Conservation (phyloP, 768 basidiomycete genomes). For the Suillus plorans region DNA sequence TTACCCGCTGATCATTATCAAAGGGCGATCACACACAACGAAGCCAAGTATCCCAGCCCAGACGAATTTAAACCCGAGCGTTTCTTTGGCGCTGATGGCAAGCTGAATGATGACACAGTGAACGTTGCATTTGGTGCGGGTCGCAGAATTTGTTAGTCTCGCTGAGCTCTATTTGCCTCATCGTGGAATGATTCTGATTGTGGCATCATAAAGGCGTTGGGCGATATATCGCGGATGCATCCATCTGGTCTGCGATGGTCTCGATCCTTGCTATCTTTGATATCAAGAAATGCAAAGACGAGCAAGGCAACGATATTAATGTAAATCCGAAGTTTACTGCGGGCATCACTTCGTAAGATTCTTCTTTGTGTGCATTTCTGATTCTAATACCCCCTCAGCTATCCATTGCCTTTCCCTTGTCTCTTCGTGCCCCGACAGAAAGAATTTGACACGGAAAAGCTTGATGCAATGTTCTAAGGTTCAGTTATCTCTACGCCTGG, state of each 20-base stretch:
- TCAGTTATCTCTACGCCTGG: neutral
- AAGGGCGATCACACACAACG: conserved; percentile 35
- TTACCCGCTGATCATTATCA: neutral
- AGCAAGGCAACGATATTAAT: conserved; percentile 22
- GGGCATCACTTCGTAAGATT: conserved; percentile 28
- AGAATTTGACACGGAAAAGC: conserved; percentile 17
- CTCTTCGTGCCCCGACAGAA: conserved; percentile 23
- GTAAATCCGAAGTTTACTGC: conserved; percentile 23
- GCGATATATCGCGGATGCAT: conserved; percentile 40
- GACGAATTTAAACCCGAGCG: conserved; percentile 37
- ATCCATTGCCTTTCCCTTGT: conserved; percentile 26
- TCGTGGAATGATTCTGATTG: neutral
- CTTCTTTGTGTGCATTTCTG: neutral
- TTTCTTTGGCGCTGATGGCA: conserved; percentile 24
- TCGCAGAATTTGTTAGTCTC: conserved; percentile 26
- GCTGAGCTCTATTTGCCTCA: neutral
- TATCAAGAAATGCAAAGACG: conserved; percentile 30
- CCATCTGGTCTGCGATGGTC: conserved; percentile 36
- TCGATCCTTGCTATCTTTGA: conserved; percentile 35
- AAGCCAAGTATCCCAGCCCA: conserved; percentile 32
- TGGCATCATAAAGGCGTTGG: conserved; percentile 35
- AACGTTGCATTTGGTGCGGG: conserved; percentile 36
- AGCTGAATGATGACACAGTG: conserved; percentile 30
- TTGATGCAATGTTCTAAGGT: conserved; percentile 20
- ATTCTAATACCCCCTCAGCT: conserved; percentile 14